Percentiles rank a stretch among this genome's conserved stretches.
These are phyloP conservation scores for Pythium guiyangense DNA, from an alignment of 352 stramenopile genomes.

Conservation along the genomic window DNA sequence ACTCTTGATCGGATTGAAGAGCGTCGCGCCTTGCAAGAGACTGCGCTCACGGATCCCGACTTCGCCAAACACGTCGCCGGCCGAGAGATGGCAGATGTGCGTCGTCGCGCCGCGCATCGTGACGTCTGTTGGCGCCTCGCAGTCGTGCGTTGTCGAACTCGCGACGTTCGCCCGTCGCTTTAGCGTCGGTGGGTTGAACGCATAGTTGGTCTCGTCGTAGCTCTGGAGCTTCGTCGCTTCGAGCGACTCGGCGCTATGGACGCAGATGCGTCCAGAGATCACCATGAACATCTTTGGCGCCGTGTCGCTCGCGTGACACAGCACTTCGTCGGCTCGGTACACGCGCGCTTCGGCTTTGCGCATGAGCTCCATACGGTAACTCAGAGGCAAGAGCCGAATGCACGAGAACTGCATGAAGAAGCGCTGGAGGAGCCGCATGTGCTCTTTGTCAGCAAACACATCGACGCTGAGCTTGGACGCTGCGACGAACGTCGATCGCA, in stretches of 20 bases:
- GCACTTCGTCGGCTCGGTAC: conserved; percentile 25
- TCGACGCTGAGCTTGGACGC: conserved; percentile 9
- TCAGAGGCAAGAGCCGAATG: conserved; percentile 27
- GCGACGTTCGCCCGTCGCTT: not conserved
- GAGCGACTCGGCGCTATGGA: conserved; percentile 16
- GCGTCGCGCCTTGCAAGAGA: conserved; percentile 19
- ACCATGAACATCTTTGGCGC: conserved; percentile 30
- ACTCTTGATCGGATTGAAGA: conserved; percentile 24
- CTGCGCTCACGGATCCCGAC: conserved; percentile 8
- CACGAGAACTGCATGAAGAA: conserved; percentile 39
- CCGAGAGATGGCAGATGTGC: conserved; percentile 33
- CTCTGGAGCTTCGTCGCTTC: conserved; percentile 16
- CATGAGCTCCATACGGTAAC: conserved; percentile 23
- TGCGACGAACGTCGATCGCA: conserved; percentile 8
- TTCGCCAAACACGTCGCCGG: conserved; percentile 36
- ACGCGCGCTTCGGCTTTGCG: conserved; percentile 23
- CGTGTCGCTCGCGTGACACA: conserved; percentile 15
- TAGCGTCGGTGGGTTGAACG: conserved; percentile 1
- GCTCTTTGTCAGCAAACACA: not conserved
- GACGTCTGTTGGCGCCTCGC: conserved; percentile 6
- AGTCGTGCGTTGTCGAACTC: not conserved
- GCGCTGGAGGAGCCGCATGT: conserved; percentile 4
- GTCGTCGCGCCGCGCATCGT: not conserved
- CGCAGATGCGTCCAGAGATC: conserved; percentile 32
- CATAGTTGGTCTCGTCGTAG: conserved; percentile 3